Conservation (phyloP, 2,329 filamentous ascomycete genomes). For the Pseudogymnoascus sp. region DNA sequence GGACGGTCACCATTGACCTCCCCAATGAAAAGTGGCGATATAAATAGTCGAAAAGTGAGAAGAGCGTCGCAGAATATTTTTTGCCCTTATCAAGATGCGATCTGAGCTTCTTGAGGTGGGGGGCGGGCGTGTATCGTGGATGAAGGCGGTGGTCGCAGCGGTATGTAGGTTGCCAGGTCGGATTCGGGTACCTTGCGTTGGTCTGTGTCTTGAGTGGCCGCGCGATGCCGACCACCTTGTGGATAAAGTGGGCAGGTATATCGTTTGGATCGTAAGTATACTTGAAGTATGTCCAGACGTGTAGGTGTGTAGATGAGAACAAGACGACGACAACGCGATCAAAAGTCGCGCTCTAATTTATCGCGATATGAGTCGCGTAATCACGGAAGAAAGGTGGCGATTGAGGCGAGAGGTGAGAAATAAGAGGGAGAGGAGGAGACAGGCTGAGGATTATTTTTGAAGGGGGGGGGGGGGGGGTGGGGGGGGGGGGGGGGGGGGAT, state of each 20-base stretch:
- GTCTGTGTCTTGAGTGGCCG: conserved; percentile 5
- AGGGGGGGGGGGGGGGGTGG: not conserved
- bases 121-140: not conserved
- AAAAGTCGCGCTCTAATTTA: not conserved
- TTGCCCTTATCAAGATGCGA: not conserved
- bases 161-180: conserved; percentile 4
- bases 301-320: not conserved
- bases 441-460: not conserved
- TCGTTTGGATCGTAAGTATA: not conserved
- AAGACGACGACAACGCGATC: not conserved
- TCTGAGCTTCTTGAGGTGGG: not conserved
- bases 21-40: not conserved
- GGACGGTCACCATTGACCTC: conserved; percentile 3
- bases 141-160: not conserved
- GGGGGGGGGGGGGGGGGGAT: not conserved
- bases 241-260: conserved; percentile 1
- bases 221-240: not conserved
- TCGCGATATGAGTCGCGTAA: conserved; percentile 3
- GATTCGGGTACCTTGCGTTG: conserved; percentile 6
- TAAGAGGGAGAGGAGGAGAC: not conserved
- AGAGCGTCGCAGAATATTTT: conserved; percentile 5
- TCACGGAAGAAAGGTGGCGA: conserved; percentile 5
- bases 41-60: not conserved
- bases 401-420: conserved; percentile 6
- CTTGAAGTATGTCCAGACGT: not conserved